Evolutionary conservation across 441 rosid species (phyloP), one percentile per base, ranked within the genome.

Genomic region (Erodium texanum): DNA sequence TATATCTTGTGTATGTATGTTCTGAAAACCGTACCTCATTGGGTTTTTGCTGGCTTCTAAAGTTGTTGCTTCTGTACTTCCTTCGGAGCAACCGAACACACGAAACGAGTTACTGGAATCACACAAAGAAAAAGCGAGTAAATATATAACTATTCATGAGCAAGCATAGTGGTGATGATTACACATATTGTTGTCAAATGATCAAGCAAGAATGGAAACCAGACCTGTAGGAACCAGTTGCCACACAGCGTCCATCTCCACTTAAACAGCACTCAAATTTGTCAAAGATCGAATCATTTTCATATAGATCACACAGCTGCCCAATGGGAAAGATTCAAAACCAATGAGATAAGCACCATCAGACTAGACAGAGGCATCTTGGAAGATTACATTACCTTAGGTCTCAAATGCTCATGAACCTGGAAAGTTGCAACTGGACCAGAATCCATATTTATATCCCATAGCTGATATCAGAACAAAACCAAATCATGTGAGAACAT

Each of bases 201-300:
- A 27, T 29, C 62, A 68, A 27, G 70, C 20, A 41, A 14, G 36
- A 65, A 50, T 45, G 23, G 67, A 14, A 23, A 16, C 58, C 73
- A 75, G 65, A 93, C 98, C 98, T 89, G 89, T 90, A 93, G 67
- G 98, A 93, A 70, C 98, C 98, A n/a, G 97, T 87, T 12, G 98
- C 96, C 61, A 89, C 89, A 72, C 98, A 86, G 52, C 75, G 56
- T 69, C 97, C 98, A 75, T 89, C 93, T 43, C 98, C 96, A 71
- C 98, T 93, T 67, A 89, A 70, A 76, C 96, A 90, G 80, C 98
- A 93, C 76, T 93, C 98, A 36, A 93, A 93, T 77, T 94, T 94
- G 76, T 94, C 97, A 65, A n/a, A n/a, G n/a, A n/a, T n/a, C n/a
- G n/a, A n/a, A n/a, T n/a, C n/a, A n/a, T n/a, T 93, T 79, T 90